Evolutionary conservation across 1,284 basidiomycete species (phyloP).

Genomic region (Ustilago curta): DNA sequence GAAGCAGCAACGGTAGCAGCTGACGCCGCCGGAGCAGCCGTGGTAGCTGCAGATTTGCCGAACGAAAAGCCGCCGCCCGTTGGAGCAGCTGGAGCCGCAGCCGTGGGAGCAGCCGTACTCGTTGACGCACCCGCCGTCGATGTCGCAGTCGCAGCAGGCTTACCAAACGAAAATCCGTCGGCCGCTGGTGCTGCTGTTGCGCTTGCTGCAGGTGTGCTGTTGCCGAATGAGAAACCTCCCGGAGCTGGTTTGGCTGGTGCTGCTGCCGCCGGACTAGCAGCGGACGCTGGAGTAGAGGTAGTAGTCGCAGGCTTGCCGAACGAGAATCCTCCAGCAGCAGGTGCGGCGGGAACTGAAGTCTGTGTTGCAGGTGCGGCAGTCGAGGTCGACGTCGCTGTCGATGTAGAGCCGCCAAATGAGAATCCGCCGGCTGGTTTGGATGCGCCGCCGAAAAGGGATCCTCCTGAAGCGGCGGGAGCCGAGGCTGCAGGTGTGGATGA

Average conservation of each 20-base stretch:
- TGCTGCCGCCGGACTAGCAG: slow-evolving; percentile 38
- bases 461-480: slow-evolving; percentile 21
- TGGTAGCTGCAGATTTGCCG: slow-evolving; percentile 33
- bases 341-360: slow-evolving; percentile 15
- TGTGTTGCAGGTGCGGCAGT: slow-evolving; percentile 44
- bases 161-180: slow-evolving; percentile 44
- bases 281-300: slow-evolving; percentile 26
- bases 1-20: slow-evolving; percentile 8
- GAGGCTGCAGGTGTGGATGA: slow-evolving; percentile 8
- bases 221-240: slow-evolving; percentile 36
- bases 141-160: slow-evolving; percentile 52
- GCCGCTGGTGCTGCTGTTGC: slow-evolving; percentile 49
- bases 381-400: slow-evolving; percentile 19
- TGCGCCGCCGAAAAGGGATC: slow-evolving; percentile 37
- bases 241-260: slow-evolving; percentile 48
- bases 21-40: slow-evolving; percentile 30
- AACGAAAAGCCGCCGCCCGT: slow-evolving; percentile 47
- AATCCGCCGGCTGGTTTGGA: slow-evolving; percentile 55
- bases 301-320: slow-evolving; percentile 27
- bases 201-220: slow-evolving; percentile 5
- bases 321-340: slow-evolving; percentile 26
- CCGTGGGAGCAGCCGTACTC: slow-evolving; percentile 11
- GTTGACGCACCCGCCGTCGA: neutral
- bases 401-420: slow-evolving; percentile 42
- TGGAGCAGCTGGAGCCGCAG: neutral